A percentile compares a stretch with the other conserved stretches of the same genome.
These are phyloP conservation scores for Plasmodium ovale DNA, from an alignment of 169 alveolate genomes.

Conservation along the genomic window DNA sequence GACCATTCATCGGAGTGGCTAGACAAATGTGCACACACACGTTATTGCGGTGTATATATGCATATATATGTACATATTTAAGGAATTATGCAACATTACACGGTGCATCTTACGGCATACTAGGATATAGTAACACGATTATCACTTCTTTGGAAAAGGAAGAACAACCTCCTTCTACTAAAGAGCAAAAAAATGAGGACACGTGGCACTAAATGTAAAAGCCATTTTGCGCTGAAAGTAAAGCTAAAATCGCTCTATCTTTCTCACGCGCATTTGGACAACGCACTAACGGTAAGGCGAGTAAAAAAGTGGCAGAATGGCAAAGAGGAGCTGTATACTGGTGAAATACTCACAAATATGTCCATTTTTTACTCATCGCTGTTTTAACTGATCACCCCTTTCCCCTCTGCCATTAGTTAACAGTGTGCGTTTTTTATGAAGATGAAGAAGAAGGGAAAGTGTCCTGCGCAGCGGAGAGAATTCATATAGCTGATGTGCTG, in stretches of 20 bases:
- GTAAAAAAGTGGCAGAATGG: neutral
- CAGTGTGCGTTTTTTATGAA: slow-evolving; percentile 35
- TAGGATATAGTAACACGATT: no score
- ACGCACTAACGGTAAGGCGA: slow-evolving; percentile 11
- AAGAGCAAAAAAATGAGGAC: slow-evolving; percentile 17
- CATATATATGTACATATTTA: no score
- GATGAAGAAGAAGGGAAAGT: slow-evolving; percentile 33
- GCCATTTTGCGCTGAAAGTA: slow-evolving; percentile 50
- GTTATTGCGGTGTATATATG: no score
- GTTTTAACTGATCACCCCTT: no score
- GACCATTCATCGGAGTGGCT: no score
- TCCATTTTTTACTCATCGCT: neutral
- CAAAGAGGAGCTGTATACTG: neutral
- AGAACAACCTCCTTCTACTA: neutral
- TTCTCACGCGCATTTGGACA: slow-evolving; percentile 3
- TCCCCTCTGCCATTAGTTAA: slow-evolving; percentile 1
- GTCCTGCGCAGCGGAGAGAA: slow-evolving; percentile 16
- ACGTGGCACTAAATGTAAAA: slow-evolving; percentile 7
- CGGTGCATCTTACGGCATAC: no score
- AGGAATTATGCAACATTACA: no score
- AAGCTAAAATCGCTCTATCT: slow-evolving; percentile 46
- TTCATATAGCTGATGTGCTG: slow-evolving; percentile 13
- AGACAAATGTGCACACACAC: no score
- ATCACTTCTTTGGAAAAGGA: neutral
- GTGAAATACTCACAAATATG: neutral